Conservation (phyloP, 768 basidiomycete species). For the Lepiota brunneoincarnata region DNA sequence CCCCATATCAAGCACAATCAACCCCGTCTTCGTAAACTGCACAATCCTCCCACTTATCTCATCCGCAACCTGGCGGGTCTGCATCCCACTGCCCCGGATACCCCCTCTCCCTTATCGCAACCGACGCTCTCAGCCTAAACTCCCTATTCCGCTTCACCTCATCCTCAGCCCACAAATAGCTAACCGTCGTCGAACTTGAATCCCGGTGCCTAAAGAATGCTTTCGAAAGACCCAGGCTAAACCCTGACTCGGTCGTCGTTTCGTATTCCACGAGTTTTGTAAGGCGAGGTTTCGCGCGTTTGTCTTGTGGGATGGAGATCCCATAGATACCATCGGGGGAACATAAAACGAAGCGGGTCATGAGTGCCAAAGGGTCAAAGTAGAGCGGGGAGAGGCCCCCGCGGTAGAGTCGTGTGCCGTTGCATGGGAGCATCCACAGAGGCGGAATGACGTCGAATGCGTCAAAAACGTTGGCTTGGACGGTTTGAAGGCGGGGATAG, state of each 20-base stretch:
- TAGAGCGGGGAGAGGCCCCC: slow-evolving; percentile 10
- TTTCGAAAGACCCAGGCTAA: slow-evolving; percentile 5
- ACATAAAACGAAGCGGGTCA: slow-evolving; percentile 11
- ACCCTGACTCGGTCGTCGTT: slow-evolving; percentile 11
- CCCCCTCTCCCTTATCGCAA: slow-evolving; percentile 12
- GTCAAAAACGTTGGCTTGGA: slow-evolving; percentile 10
- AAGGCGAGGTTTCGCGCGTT: slow-evolving; percentile 11
- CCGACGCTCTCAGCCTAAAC: slow-evolving; percentile 11
- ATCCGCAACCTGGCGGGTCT: slow-evolving; percentile 10
- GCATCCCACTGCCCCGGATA: slow-evolving; percentile 13
- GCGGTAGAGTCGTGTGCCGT: slow-evolving; percentile 8
- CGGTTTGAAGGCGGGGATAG: slow-evolving; percentile 11
- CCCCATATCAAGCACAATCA: slow-evolving; percentile 13
- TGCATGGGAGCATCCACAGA: slow-evolving; percentile 11
- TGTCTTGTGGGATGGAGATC: slow-evolving; percentile 11
- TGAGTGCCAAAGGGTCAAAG: slow-evolving; percentile 3
- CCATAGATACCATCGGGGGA: slow-evolving; percentile 11
- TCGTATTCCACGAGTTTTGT: slow-evolving; percentile 10
- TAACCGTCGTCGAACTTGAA: slow-evolving; percentile 10
- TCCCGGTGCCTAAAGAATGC: slow-evolving; percentile 11
- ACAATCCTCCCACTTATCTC: slow-evolving; percentile 11
- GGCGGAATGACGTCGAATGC: slow-evolving; percentile 5
- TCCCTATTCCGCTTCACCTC: slow-evolving; percentile 11
- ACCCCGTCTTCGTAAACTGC: slow-evolving; percentile 12
- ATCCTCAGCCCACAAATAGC: slow-evolving; percentile 12